Evolutionary conservation across 805 yeast species (phyloP).

Genomic region (Torulaspora maleeae): DNA sequence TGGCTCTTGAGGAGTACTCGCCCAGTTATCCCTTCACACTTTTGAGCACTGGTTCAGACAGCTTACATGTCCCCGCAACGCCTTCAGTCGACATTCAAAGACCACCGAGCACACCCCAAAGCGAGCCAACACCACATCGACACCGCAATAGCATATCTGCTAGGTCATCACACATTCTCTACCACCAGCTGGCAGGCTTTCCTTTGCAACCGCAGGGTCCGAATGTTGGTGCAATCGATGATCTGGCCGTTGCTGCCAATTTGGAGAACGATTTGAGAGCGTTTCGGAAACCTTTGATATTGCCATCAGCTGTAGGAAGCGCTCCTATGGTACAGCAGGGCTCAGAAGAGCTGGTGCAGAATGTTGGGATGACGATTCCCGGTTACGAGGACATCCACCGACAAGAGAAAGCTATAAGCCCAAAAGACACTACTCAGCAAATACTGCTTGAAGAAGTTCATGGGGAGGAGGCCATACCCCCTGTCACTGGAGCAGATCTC

Average conservation of each 20-base stretch:
- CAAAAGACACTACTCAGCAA: background rate
- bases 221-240: background rate
- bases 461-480: background rate
- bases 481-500: conserved; percentile 1
- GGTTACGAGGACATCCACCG: background rate
- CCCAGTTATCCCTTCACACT: conserved; percentile 12
- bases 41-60: conserved; percentile 5
- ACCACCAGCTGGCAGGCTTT: conserved; percentile 1
- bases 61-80: conserved; percentile 2
- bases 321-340: background rate
- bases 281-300: background rate
- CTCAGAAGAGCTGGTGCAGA: background rate
- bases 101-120: conserved; percentile 11
- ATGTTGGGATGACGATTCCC: background rate
- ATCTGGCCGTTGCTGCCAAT: conserved; percentile 1
- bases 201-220: conserved; percentile 4
- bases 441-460: background rate
- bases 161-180: conserved; percentile 1
- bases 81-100: conserved; percentile 3
- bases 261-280: conserved; percentile 1
- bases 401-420: background rate
- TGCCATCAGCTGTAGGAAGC: background rate
- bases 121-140: conserved; percentile 5
- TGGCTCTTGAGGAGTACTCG: conserved; percentile 8
- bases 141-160: conserved; percentile 1